These are phyloP conservation scores for Fusarium sp. DNA, from an alignment of 2,329 filamentous ascomycete species.

Conservation along the genomic window DNA sequence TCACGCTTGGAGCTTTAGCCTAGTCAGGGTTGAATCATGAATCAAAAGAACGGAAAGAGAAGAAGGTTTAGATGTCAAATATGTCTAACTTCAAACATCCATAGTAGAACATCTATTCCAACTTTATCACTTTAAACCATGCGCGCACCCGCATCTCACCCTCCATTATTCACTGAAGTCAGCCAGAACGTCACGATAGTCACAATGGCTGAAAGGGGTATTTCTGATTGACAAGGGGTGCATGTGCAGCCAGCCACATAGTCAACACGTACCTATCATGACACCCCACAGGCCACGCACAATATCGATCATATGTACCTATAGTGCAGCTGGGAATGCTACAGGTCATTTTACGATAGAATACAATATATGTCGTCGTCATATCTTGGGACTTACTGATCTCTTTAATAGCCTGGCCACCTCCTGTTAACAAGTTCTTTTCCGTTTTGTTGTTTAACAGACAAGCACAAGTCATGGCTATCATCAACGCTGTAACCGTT, in stretches of 20 bases:
- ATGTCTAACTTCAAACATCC: background rate
- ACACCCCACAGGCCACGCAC: background rate
- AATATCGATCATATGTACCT: background rate
- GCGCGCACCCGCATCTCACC: background rate
- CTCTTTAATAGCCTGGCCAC: background rate
- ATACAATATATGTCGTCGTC: background rate
- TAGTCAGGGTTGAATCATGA: background rate
- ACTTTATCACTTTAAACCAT: background rate
- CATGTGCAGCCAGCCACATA: background rate
- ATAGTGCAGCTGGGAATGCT: background rate
- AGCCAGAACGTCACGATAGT: background rate
- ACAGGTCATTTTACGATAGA: constrained; percentile 2
- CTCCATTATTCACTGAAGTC: background rate
- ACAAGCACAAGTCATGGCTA: background rate
- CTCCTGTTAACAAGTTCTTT: background rate
- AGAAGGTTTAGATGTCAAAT: background rate
- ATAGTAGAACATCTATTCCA: background rate
- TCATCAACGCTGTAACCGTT: background rate
- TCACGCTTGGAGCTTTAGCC: background rate
- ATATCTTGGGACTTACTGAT: background rate
- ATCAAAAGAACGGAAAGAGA: background rate
- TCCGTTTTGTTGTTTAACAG: background rate
- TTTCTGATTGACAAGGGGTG: background rate
- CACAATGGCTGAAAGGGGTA: background rate
- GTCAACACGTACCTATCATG: background rate